These are phyloP conservation scores for Thecaphora frezii DNA, from an alignment of 1,284 basidiomycete genomes.

Conservation along the genomic window DNA sequence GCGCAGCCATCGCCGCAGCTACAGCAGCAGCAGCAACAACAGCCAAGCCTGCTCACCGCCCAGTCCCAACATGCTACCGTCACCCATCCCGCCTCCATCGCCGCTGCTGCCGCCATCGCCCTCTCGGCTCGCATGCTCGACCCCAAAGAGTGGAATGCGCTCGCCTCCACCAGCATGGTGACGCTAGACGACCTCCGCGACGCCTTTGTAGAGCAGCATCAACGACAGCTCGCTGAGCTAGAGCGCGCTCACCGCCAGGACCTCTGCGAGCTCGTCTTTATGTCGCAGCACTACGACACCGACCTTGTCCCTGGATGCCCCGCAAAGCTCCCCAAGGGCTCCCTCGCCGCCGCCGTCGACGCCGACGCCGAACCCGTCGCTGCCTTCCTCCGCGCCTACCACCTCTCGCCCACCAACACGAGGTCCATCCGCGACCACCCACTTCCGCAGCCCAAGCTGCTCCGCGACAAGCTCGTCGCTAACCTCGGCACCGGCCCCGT, in stretches of 20 bases:
- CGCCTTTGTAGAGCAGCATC: constrained; percentile 25
- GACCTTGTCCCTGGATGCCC: constrained; percentile 23
- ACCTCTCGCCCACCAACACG: constrained; percentile 11
- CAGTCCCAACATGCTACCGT: constrained; percentile 20
- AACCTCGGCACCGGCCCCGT: constrained; percentile 22
- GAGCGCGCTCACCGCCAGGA: constrained; percentile 15
- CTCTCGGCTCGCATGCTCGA: constrained; percentile 30
- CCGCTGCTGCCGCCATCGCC: constrained; percentile 29
- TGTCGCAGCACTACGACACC: constrained; percentile 30
- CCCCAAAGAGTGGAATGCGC: constrained; percentile 35
- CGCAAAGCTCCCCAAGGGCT: constrained; percentile 24
- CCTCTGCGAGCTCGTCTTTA: constrained; percentile 33
- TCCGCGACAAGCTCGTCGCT: constrained; percentile 18
- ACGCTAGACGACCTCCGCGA: constrained; percentile 29
- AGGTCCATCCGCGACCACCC: constrained; percentile 19
- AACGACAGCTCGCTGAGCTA: constrained; percentile 25
- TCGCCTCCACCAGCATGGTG: constrained; percentile 38
- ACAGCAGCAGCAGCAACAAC: constrained; percentile 11
- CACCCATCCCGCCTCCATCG: constrained; percentile 33
- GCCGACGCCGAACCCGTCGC: constrained; percentile 19
- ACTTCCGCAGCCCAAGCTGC: constrained; percentile 18
- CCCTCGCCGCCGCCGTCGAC: constrained; percentile 18
- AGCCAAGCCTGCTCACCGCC: no score
- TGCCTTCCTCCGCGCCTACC: constrained; percentile 14
- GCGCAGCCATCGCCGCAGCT: constrained; percentile 3